phyloP scores from a whole-genome alignment of 768 basidiomycete genomes.

The Mycena vulgaris region DNA sequence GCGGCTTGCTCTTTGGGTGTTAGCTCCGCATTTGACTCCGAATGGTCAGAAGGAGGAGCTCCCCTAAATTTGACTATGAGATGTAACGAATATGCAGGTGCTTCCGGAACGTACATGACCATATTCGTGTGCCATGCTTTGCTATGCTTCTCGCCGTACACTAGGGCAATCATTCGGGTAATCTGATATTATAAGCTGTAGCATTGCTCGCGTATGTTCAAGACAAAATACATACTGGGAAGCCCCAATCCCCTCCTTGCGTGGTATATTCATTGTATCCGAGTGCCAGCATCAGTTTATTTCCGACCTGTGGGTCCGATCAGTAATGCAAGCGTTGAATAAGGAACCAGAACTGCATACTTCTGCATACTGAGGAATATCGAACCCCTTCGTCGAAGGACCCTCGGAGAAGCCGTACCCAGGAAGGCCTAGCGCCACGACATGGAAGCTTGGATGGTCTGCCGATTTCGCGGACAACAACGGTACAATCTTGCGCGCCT shows the following conservation, averaged over 20 bases:
- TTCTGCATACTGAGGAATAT: slow-evolving; percentile 56
- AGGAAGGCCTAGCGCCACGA: slow-evolving; percentile 72
- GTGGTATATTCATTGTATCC: slow-evolving; percentile 59
- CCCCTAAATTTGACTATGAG: background rate
- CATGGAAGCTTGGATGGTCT: slow-evolving; percentile 71
- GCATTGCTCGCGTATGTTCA: background rate
- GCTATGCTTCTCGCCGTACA: slow-evolving; percentile 55
- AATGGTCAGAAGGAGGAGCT: background rate
- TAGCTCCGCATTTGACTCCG: background rate
- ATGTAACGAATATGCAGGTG: background rate
- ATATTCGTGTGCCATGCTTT: slow-evolving; percentile 66
- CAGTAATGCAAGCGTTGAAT: background rate
- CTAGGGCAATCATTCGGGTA: slow-evolving; percentile 47
- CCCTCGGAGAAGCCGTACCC: slow-evolving; percentile 71
- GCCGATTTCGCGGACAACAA: slow-evolving; percentile 59
- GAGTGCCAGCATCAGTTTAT: slow-evolving; percentile 65
- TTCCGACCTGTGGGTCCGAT: slow-evolving; percentile 50
- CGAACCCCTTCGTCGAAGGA: slow-evolving; percentile 58
- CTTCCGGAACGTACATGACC: background rate
- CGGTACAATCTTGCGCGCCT: slow-evolving; percentile 72
- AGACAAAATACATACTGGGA: slow-evolving; percentile 44
- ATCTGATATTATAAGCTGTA: slow-evolving; percentile 46
- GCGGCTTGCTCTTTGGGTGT: slow-evolving; percentile 9
- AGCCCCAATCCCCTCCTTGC: slow-evolving; percentile 68
- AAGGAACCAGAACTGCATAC: slow-evolving; percentile 38